phyloP scores from a whole-genome alignment of 1,139 yeast species.

The Hansenula anomala region DNA sequence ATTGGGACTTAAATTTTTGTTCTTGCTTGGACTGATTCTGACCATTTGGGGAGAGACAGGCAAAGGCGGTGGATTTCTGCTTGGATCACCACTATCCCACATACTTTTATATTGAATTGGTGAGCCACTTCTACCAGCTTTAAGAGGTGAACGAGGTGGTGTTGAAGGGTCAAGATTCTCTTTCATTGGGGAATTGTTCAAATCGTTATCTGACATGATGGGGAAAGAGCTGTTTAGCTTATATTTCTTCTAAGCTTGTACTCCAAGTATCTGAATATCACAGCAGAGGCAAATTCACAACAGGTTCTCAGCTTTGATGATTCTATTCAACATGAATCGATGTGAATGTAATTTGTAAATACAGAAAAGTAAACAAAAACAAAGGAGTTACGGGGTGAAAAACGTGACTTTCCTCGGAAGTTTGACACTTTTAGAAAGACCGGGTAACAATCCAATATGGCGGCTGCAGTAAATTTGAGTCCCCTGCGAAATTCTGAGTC shows the following conservation, averaged over 20 bases:
- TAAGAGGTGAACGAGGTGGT: conserved; percentile 8
- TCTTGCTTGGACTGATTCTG: conserved; percentile 10
- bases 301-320: too few species aligned
- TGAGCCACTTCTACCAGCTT: neutral
- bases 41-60: conserved; percentile 27
- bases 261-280: too few species aligned
- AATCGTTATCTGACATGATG: neutral
- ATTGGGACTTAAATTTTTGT: conserved; percentile 14
- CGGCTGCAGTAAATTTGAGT: too few species aligned
- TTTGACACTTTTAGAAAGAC: too few species aligned
- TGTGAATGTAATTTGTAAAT: too few species aligned
- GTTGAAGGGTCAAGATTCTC: conserved; percentile 5
- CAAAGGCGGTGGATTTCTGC: conserved; percentile 32
- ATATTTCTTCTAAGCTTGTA: too few species aligned
- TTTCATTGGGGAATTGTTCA: neutral
- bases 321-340: too few species aligned
- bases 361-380: conserved; percentile 14
- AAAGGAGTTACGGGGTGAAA: too few species aligned
- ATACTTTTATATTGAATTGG: conserved; percentile 3
- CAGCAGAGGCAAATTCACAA: too few species aligned
- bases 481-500: conserved; percentile 5
- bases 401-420: too few species aligned
- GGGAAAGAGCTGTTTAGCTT: too few species aligned
- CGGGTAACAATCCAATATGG: too few species aligned
- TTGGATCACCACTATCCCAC: conserved; percentile 34